Conservation (phyloP, 495 filamentous ascomycete species). For the Rhypophila decipiens region DNA sequence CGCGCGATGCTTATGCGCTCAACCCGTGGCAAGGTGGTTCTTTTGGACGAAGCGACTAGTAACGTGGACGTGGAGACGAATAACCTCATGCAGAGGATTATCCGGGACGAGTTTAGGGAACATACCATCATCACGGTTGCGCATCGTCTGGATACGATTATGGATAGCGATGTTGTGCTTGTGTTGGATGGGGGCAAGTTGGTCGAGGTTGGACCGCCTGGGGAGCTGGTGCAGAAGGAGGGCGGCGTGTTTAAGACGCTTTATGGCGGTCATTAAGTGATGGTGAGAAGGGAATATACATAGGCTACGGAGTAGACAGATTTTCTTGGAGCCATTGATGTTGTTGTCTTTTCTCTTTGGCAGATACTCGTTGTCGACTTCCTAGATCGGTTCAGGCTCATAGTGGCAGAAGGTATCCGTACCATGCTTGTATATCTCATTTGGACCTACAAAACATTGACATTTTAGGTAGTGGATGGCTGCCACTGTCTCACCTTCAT, state of each 20-base stretch:
- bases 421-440: too few relatives aligned
- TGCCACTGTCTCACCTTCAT: too few relatives aligned
- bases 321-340: too few relatives aligned
- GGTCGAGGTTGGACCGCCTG: slow-evolving; percentile 32
- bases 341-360: too few relatives aligned
- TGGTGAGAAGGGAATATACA: too few relatives aligned
- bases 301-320: too few relatives aligned
- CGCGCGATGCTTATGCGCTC: slow-evolving; percentile 45
- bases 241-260: slow-evolving; percentile 2
- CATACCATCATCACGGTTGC: slow-evolving; percentile 40
- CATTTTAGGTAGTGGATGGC: too few relatives aligned
- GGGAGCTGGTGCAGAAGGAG: slow-evolving; percentile 6
- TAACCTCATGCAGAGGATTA: slow-evolving; percentile 30
- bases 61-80: slow-evolving; percentile 38
- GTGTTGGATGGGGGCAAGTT: slow-evolving; percentile 31
- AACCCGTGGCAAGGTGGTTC: slow-evolving; percentile 8
- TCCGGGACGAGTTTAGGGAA: slow-evolving; percentile 30
- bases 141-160: slow-evolving; percentile 36
- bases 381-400: too few relatives aligned
- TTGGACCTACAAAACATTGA: too few relatives aligned
- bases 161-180: slow-evolving; percentile 36
- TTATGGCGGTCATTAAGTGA: too few relatives aligned
- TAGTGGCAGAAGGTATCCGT: too few relatives aligned
- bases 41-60: slow-evolving; percentile 30
- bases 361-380: too few relatives aligned